Percentiles rank a stretch among this genome's conserved stretches.
phyloP scores from a whole-genome alignment of 2,329 filamentous ascomycete genomes.

The Dactylonectria macrodidyma region DNA sequence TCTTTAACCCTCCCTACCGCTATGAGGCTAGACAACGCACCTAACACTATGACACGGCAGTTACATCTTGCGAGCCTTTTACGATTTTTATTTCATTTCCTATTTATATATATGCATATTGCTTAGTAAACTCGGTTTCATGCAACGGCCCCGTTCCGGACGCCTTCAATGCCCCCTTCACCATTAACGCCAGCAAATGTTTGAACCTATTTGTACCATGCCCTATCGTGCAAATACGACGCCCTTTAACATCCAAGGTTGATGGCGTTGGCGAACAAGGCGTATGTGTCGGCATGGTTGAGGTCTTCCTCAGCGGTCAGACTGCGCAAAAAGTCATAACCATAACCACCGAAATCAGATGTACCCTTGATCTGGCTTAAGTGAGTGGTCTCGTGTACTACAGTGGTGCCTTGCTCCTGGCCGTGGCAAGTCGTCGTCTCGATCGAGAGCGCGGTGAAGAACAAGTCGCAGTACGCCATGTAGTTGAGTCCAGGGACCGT shows the following conservation, averaged over 20 bases:
- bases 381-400: conserved; percentile 77
- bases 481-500: conserved; percentile 68
- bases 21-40: conserved; percentile 6
- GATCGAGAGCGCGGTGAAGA: conserved; percentile 68
- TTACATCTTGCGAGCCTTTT: conserved; percentile 4
- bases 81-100: conserved; percentile 15
- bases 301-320: conserved; percentile 67
- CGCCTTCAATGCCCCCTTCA: conserved; percentile 1
- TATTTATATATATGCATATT: neutral
- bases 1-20: neutral
- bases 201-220: neutral
- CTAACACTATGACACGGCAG: conserved; percentile 11
- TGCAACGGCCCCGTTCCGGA: conserved; percentile 1
- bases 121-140: conserved; percentile 11
- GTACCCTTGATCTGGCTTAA: conserved; percentile 71
- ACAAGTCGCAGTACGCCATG: conserved; percentile 74
- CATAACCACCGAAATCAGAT: conserved; percentile 71
- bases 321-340: conserved; percentile 64
- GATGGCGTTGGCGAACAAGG: conserved; percentile 45
- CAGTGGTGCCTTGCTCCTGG: conserved; percentile 77
- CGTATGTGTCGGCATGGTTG: conserved; percentile 73
- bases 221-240: conserved; percentile 7
- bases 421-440: conserved; percentile 68
- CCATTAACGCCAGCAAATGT: conserved; percentile 16
- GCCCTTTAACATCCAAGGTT: conserved; percentile 53